Evolutionary conservation across 2,329 filamentous ascomycete species (phyloP).

Genomic region (Cyphellophora attinorum): DNA sequence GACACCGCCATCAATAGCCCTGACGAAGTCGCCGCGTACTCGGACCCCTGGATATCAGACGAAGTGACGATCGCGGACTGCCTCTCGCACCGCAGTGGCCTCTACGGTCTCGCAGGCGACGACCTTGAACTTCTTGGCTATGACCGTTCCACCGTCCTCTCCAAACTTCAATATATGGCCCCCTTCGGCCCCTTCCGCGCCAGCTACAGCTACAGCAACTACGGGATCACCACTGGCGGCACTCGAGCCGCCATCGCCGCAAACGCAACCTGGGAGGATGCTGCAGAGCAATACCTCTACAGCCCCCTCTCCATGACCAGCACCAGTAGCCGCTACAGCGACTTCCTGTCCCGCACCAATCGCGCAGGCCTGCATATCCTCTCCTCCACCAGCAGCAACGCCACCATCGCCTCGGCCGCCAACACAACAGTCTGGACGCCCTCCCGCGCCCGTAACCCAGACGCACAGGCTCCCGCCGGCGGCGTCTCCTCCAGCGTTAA

Average conservation of each 20-base stretch:
- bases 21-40: conserved; percentile 39
- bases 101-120: conserved; percentile 2
- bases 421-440: no score
- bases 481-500: no score
- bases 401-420: conserved; percentile 56
- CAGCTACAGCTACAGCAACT: conserved; percentile 34
- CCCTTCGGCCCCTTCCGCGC: conserved; percentile 16
- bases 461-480: no score
- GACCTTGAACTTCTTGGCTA: conserved; percentile 2
- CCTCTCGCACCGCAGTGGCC: conserved; percentile 4
- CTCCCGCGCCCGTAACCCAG: no score
- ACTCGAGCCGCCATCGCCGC: conserved; percentile 52
- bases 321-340: conserved; percentile 57
- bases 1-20: conserved; percentile 23
- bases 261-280: conserved; percentile 46
- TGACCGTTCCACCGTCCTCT: conserved; percentile 1
- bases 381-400: conserved; percentile 57
- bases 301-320: conserved; percentile 60
- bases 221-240: conserved; percentile 59
- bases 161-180: conserved; percentile 2
- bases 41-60: conserved; percentile 4
- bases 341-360: conserved; percentile 60
- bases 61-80: conserved; percentile 4
- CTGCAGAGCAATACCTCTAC: conserved; percentile 54
- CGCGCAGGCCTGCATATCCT: conserved; percentile 55